phyloP scores from a whole-genome alignment of 371 early-diverging fungal genomes.

The Mucor sp. region DNA sequence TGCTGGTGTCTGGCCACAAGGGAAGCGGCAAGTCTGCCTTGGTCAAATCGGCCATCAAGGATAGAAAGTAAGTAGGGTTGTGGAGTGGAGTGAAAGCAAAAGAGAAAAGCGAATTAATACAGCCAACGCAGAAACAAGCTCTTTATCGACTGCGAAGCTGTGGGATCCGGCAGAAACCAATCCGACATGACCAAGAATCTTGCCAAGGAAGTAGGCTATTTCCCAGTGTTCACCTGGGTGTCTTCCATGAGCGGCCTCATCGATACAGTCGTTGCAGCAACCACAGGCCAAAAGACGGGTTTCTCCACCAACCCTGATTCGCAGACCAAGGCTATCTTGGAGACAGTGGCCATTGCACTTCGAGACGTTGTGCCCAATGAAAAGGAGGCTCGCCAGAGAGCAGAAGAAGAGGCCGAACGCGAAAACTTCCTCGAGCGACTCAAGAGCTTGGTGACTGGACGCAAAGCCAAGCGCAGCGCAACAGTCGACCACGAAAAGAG shows the following conservation, averaged over 20 bases:
- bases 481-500: background rate
- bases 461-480: background rate
- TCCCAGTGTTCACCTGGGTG: conserved; percentile 82
- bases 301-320: conserved; percentile 61
- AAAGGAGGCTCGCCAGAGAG: conserved; percentile 11
- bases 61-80: conserved; percentile 42
- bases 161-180: conserved; percentile 75
- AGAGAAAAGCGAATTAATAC: too few species aligned
- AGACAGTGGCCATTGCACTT: conserved; percentile 61
- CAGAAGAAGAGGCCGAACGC: conserved; percentile 8
- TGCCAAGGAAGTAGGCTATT: conserved; percentile 79
- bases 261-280: conserved; percentile 80
- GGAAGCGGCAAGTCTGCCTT: conserved; percentile 65
- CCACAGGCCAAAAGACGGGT: conserved; percentile 86
- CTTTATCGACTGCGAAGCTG: conserved; percentile 76
- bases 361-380: conserved; percentile 37
- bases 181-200: conserved; percentile 65
- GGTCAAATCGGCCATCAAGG: conserved; percentile 55
- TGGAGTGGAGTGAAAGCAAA: too few species aligned
- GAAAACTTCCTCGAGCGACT: conserved; percentile 9
- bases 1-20: conserved; percentile 61
- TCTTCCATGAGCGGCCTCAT: conserved; percentile 69
- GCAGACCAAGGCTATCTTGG: conserved; percentile 64
- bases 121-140: conserved; percentile 77
- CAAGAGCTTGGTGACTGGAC: conserved; percentile 4